Conservation (phyloP, 768 basidiomycete genomes). For the Auricularia sp. region DNA sequence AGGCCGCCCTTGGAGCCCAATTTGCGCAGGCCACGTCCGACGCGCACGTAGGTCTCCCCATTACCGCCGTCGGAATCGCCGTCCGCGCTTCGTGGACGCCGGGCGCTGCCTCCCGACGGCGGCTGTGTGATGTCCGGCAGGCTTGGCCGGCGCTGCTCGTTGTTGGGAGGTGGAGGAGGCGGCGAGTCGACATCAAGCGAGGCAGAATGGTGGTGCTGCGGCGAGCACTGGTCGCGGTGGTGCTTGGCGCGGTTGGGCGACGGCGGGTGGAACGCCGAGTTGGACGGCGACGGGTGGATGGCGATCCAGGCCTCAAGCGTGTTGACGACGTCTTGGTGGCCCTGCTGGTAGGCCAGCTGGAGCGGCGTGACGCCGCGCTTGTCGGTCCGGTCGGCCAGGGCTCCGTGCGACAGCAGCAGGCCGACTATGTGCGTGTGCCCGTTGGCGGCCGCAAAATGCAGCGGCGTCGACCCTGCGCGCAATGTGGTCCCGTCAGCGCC, state of each 20-base stretch:
- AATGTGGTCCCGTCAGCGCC: background rate
- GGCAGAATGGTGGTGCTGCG: background rate
- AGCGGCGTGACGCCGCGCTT: constrained; percentile 90
- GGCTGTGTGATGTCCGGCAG: background rate
- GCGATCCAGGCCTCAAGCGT: constrained; percentile 57
- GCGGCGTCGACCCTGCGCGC: constrained; percentile 65
- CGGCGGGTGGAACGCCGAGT: constrained; percentile 1
- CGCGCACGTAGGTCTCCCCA: background rate
- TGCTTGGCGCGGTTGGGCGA: constrained; percentile 1
- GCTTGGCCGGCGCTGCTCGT: background rate
- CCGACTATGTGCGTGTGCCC: constrained; percentile 73
- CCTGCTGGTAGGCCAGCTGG: constrained; percentile 68
- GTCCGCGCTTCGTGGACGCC: background rate
- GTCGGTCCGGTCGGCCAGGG: constrained; percentile 70
- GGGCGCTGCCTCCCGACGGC: background rate
- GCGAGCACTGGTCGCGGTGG: background rate
- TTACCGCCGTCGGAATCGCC: background rate
- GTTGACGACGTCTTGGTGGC: constrained; percentile 69
- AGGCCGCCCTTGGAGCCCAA: constrained; percentile 66
- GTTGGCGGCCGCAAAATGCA: constrained; percentile 95
- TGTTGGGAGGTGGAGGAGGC: background rate
- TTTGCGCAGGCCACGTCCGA: constrained; percentile 21
- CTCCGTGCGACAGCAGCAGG: constrained; percentile 77
- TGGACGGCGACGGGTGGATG: constrained; percentile 23
- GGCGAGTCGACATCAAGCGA: background rate